Evolutionary conservation across 129 eudicot species (phyloP).

Genomic region (Erigeron canadensis): DNA sequence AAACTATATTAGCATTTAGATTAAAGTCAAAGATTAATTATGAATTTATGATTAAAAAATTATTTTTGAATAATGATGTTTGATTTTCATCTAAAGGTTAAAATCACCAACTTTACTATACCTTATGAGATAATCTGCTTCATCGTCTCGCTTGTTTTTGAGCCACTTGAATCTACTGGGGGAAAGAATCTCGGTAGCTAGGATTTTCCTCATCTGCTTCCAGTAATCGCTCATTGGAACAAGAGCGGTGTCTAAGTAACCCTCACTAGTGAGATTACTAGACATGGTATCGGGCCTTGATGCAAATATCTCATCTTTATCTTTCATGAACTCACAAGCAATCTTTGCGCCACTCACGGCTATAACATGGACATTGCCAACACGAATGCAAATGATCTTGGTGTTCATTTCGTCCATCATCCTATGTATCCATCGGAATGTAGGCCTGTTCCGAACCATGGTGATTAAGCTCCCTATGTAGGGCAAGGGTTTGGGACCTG

Average conservation of each 20-base stretch:
- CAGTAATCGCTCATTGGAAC: neutral
- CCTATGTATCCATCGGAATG: neutral
- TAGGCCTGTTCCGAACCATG: constrained; percentile 4
- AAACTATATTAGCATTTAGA: too few species aligned
- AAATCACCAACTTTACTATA: too few species aligned
- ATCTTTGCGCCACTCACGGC: neutral
- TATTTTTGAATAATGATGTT: too few species aligned
- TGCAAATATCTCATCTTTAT: neutral
- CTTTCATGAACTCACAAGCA: neutral
- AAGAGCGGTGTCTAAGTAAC: neutral
- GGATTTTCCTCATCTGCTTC: neutral
- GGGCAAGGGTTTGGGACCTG: neutral
- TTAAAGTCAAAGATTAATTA: too few species aligned
- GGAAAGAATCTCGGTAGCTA: neutral
- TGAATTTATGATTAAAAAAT: too few species aligned
- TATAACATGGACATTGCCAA: too few species aligned
- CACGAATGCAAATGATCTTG: too few species aligned
- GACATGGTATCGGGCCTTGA: neutral
- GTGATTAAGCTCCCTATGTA: constrained; percentile 1
- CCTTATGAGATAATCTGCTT: neutral
- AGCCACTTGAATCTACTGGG: neutral
- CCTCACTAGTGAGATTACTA: neutral
- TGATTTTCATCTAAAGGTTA: too few species aligned
- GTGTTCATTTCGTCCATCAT: too few species aligned
- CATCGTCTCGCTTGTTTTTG: neutral